phyloP scores from a whole-genome alignment of 1,139 yeast species.

The Pneumocystis canis region DNA sequence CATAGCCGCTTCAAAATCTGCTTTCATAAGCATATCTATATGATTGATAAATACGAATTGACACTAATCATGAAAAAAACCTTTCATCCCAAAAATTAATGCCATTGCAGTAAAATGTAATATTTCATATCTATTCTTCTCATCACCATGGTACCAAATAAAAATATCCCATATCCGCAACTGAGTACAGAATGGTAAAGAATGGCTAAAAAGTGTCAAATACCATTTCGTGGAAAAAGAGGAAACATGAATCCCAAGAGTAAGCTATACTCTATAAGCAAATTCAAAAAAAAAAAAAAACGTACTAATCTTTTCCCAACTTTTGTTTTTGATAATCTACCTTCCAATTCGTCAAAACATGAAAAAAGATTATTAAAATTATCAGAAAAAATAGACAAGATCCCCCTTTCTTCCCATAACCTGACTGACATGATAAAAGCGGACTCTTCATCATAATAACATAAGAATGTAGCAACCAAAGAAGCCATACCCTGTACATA shows the following conservation, averaged over 20 bases:
- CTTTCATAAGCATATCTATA: constrained; percentile 7
- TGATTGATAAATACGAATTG: constrained; percentile 4
- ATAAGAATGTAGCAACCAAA: constrained; percentile 17
- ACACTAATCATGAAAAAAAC: constrained; percentile 5
- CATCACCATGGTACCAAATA: constrained; percentile 9
- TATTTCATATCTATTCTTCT: constrained; percentile 3
- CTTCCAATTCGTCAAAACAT: constrained; percentile 13
- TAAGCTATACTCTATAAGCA: neutral
- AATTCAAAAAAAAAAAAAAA: neutral
- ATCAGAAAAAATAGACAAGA: constrained; percentile 12
- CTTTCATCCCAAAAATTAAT: constrained; percentile 7
- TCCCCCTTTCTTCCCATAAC: constrained; percentile 11
- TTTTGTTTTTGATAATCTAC: constrained; percentile 2
- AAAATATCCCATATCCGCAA: constrained; percentile 18
- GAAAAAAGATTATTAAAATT: constrained; percentile 13
- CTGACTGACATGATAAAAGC: constrained; percentile 16
- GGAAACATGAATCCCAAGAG: constrained; percentile 15
- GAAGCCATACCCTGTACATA: constrained; percentile 20
- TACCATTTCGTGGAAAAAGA: constrained; percentile 18
- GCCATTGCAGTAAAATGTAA: constrained; percentile 14
- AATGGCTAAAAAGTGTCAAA: constrained; percentile 16
- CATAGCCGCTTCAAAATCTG: constrained; percentile 17
- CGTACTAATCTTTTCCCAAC: constrained; percentile 11
- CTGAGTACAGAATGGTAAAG: constrained; percentile 17
- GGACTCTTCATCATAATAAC: constrained; percentile 16